phyloP scores from a whole-genome alignment of 2,329 filamentous ascomycete species.

The Colletotrichum australisinense region DNA sequence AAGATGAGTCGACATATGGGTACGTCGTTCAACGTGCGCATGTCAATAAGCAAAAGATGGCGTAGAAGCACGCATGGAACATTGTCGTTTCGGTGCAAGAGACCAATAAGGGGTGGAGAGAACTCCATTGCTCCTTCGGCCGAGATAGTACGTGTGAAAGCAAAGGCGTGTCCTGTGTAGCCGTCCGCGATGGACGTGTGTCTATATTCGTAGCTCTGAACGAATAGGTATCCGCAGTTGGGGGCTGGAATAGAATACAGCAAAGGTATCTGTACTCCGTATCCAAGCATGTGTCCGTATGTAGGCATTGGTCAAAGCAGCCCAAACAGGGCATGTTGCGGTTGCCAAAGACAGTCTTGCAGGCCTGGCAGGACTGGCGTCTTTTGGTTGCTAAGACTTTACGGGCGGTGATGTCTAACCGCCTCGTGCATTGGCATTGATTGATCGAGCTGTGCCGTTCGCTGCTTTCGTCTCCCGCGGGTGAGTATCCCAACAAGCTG shows the following conservation, averaged over 20 bases:
- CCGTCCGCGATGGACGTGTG: neutral
- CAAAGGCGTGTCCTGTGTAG: neutral
- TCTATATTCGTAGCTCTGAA: neutral
- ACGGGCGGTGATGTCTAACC: slow-evolving; percentile 15
- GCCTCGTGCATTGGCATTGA: slow-evolving; percentile 17
- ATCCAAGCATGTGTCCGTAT: neutral
- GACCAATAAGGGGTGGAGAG: neutral
- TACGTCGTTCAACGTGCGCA: slow-evolving; percentile 13
- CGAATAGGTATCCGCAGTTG: neutral
- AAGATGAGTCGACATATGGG: slow-evolving; percentile 21
- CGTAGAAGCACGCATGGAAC: slow-evolving; percentile 4
- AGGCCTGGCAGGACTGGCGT: neutral
- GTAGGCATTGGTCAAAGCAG: neutral
- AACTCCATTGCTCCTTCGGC: neutral
- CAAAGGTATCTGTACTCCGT: neutral
- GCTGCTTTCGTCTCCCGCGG: slow-evolving; percentile 15
- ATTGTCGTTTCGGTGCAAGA: slow-evolving; percentile 1
- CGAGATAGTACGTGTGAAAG: neutral
- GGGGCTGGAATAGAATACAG: neutral
- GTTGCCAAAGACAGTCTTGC: neutral
- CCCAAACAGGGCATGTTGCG: neutral
- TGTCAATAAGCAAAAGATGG: slow-evolving; percentile 23
- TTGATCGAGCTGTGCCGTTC: neutral
- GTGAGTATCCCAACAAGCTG: slow-evolving; percentile 9
- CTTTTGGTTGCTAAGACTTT: neutral